Evolutionary conservation across 768 basidiomycete species (phyloP).

Genomic region (Suillus spraguei): DNA sequence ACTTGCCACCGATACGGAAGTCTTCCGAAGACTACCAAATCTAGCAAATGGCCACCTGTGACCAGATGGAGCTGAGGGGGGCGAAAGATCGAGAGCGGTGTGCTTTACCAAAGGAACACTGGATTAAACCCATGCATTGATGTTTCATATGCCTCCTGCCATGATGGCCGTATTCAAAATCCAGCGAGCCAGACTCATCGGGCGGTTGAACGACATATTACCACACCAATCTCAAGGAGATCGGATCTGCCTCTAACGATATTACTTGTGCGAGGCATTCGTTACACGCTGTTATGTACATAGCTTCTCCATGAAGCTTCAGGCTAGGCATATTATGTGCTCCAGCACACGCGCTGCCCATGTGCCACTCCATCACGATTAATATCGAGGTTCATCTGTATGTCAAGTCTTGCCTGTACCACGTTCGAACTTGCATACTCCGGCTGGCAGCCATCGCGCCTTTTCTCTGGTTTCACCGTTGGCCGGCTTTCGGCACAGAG

Average conservation of each 20-base stretch:
- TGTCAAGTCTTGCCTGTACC: not conserved
- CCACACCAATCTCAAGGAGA: conserved; percentile 5
- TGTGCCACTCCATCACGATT: not conserved
- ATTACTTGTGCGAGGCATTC: conserved; percentile 7
- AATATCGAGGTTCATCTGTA: not conserved
- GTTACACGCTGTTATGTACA: conserved; percentile 8
- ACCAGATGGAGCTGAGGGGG: conserved; percentile 9
- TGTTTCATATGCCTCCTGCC: conserved; percentile 4
- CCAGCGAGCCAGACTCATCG: not conserved
- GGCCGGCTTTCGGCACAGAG: not conserved
- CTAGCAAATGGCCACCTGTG: not conserved
- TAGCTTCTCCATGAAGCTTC: conserved; percentile 3
- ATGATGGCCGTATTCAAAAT: conserved; percentile 3
- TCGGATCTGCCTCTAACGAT: conserved; percentile 6
- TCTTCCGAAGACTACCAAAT: conserved; percentile 5
- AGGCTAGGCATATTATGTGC: conserved; percentile 11
- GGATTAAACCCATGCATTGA: conserved; percentile 1
- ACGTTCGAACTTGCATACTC: conserved; percentile 6
- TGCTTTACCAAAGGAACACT: not conserved
- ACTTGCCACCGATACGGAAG: conserved; percentile 7
- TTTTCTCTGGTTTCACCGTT: not conserved
- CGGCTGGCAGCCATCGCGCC: not conserved
- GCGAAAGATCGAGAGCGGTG: conserved; percentile 1
- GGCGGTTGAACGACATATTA: conserved; percentile 1
- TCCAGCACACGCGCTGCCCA: conserved; percentile 1